These are phyloP conservation scores for Trichoderma asperelloides DNA, from an alignment of 495 filamentous ascomycete genomes.

Conservation along the genomic window DNA sequence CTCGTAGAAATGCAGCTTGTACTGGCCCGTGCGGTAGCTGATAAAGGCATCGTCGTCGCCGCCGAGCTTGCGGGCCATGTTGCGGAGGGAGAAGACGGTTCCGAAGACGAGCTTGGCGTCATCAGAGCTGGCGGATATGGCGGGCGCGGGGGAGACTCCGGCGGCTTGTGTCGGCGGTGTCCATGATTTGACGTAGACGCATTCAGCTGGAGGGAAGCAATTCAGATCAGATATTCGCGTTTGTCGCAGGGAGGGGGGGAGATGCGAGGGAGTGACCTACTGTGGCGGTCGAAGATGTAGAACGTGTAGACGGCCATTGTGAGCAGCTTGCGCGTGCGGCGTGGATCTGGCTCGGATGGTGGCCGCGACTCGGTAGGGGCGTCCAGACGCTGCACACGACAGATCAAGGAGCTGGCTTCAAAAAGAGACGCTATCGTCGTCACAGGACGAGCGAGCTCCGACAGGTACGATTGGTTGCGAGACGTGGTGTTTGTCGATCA, in stretches of 20 bases:
- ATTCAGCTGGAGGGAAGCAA: constrained; percentile 55
- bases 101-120: constrained; percentile 97
- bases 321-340: background rate
- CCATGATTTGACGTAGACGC: constrained; percentile 79
- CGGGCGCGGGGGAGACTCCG: constrained; percentile 16
- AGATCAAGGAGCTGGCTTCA: background rate
- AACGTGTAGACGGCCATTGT: constrained; percentile 92
- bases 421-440: background rate
- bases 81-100: constrained; percentile 87
- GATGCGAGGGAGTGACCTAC: constrained; percentile 39
- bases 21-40: constrained; percentile 79
- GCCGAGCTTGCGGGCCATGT: constrained; percentile 93
- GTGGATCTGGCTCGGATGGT: background rate
- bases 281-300: constrained; percentile 98
- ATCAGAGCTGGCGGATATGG: constrained; percentile 36
- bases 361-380: background rate
- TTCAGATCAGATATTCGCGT: background rate
- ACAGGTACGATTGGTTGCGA: background rate
- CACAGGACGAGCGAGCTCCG: background rate
- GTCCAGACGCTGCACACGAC: background rate
- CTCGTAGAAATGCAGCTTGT: constrained; percentile 99
- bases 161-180: constrained; percentile 12
- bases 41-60: constrained; percentile 90
- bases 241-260: constrained; percentile 1
- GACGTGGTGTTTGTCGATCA: background rate